A percentile compares a stretch with the other conserved stretches of the same genome.
phyloP scores from a whole-genome alignment of 2,329 filamentous ascomycete genomes.

The Phaeosphaeria sp. region DNA sequence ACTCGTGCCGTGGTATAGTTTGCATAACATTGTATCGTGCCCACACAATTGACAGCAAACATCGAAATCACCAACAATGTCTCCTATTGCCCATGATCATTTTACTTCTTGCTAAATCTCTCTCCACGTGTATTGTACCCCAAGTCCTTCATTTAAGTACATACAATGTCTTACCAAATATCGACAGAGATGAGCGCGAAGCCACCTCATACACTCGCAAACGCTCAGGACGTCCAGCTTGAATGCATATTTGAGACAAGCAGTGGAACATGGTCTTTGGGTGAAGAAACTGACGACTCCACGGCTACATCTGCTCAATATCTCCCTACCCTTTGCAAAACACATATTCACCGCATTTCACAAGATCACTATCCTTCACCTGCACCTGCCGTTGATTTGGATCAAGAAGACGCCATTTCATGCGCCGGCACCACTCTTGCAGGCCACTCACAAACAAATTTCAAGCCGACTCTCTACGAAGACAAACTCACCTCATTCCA shows the following conservation, averaged over 20 bases:
- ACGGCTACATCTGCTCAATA: background rate
- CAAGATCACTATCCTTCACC: background rate
- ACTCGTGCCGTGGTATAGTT: background rate
- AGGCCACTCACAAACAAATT: background rate
- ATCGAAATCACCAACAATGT: background rate
- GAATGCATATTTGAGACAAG: background rate
- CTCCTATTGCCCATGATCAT: background rate
- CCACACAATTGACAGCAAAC: background rate
- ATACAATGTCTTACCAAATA: background rate
- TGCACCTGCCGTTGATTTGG: background rate
- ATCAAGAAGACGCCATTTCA: background rate
- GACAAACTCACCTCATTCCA: too few relatives aligned
- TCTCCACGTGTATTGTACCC: background rate
- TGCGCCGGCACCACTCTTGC: background rate
- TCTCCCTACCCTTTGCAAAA: background rate
- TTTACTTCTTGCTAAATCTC: background rate
- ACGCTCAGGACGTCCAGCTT: background rate
- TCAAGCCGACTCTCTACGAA: background rate
- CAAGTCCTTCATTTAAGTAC: background rate
- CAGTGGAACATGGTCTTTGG: background rate
- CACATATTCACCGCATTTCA: background rate
- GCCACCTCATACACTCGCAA: background rate
- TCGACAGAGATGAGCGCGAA: too few relatives aligned
- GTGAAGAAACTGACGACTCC: background rate
- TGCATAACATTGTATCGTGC: background rate